Percentiles rank a stretch among this genome's conserved stretches.
These are phyloP conservation scores for Erigeron philadelphicus DNA, from an alignment of 140 eudicot species.

Conservation along the genomic window DNA sequence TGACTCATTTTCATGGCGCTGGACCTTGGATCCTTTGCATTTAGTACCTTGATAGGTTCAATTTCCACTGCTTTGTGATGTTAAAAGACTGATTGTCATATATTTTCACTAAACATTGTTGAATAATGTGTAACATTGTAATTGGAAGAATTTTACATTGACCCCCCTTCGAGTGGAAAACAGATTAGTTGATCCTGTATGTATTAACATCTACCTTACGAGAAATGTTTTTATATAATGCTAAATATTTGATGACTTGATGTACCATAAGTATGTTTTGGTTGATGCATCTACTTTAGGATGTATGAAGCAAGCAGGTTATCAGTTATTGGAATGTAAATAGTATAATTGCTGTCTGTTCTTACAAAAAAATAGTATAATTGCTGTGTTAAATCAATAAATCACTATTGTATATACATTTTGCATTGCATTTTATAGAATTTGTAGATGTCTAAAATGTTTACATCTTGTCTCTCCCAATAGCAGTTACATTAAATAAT, in stretches of 20 bases:
- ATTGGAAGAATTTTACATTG: neutral
- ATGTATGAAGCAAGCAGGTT: neutral
- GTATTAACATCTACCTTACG: neutral
- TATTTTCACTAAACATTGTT: conserved; percentile 22
- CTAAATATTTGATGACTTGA: neutral
- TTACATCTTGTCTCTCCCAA: no score
- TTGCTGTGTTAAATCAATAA: no score
- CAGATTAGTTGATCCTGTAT: neutral
- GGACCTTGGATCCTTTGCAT: conserved; percentile 15
- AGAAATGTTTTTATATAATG: neutral
- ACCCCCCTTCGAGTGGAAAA: neutral
- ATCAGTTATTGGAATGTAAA: neutral
- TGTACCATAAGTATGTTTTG: no score
- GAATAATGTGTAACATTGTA: conserved; percentile 22
- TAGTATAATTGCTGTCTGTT: neutral
- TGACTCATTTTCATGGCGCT: conserved; percentile 20
- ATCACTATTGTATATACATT: no score
- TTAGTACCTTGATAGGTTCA: conserved; percentile 20
- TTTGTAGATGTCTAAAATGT: no score
- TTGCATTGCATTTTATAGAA: no score
- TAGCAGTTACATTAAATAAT: no score
- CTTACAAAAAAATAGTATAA: no score
- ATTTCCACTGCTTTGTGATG: conserved; percentile 29
- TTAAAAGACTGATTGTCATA: conserved; percentile 28
- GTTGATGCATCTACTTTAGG: neutral